A percentile compares a stretch with the other conserved stretches of the same genome.
Evolutionary conservation across 345 rosid genomes (phyloP).

Genomic region (Acer campestre): DNA sequence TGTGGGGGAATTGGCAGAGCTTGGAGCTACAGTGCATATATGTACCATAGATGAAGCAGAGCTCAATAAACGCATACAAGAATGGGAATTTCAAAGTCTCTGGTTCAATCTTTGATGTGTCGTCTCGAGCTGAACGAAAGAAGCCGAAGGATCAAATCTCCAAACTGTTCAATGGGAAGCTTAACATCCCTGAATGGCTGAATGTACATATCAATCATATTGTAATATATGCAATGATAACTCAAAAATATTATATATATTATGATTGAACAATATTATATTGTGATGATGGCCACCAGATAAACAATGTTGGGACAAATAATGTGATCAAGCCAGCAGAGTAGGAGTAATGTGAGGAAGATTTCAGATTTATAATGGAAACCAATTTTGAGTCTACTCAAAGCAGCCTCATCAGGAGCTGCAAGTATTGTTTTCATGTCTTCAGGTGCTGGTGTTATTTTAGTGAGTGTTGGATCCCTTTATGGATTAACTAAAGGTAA

Average conservation of each 20-base stretch:
- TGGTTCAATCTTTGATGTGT: conserved; percentile 44
- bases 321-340: conserved; percentile 38
- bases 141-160: conserved; percentile 28
- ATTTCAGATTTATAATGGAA: conserved; percentile 30
- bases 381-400: conserved; percentile 56
- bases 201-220: conserved; percentile 2
- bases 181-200: conserved; percentile 48
- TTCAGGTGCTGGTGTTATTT: conserved; percentile 37
- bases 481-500: conserved; percentile 48
- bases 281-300: conserved; percentile 22
- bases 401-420: conserved; percentile 48
- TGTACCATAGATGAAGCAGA: conserved; percentile 56
- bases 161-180: conserved; percentile 29
- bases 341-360: conserved; percentile 44
- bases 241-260: not conserved
- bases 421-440: conserved; percentile 60
- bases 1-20: conserved; percentile 64
- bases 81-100: conserved; percentile 35
- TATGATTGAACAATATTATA: not conserved
- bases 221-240: not conserved
- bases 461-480: conserved; percentile 28
- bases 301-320: conserved; percentile 53
- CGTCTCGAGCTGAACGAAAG: conserved; percentile 34
- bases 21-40: conserved; percentile 66
- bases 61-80: conserved; percentile 42